Evolutionary conservation across 2,329 filamentous ascomycete species (phyloP), one percentile per base, ranked within the genome.

Genomic region (Botrytis pseudocinerea): DNA sequence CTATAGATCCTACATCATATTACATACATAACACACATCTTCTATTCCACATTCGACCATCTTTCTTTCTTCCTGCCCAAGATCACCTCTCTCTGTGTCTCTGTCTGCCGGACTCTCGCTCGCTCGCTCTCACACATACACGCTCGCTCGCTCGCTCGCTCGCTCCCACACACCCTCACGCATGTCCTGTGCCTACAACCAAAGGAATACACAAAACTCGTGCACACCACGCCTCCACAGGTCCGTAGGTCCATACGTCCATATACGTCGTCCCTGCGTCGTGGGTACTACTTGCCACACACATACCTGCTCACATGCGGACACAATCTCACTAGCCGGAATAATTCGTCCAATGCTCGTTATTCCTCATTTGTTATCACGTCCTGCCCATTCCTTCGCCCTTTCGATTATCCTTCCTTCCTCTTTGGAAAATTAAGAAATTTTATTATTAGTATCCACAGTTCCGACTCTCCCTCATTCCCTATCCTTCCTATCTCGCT

Each of bases 361-460:
- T 25, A 28, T 40, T 35, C 20, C 14, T 16, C 9, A 32, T 35
- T 69, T n/a, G 8, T 59, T 51, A 38, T 32, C 46, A n/a, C 25
- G 25, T 44, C 4, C 18, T 22, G 10, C 38, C 16, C 25, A 44
- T 66, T 48, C 28, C 46, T 66, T 35, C 20, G 32, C 35, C 8
- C 59, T 40, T 40, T 16, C 35, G 22, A 61, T 25, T 32, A 25
- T 66, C 18, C n/a, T 25, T 57, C 25, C n/a, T 25, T 10, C n/a
- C 35, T 54, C n/a, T n/a, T 40, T 40, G 9, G 48, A 28, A 42
- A 42, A 18, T n/a, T 38, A 57, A 32, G 38, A 57, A 22, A 22
- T 54, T 25, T 51, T n/a, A 54, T n/a, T 28, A 57, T 54, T 66
- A 42, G 35, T 40, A 54, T 57, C 64, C 64, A 68, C 64, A 68